phyloP scores from a whole-genome alignment of 495 filamentous ascomycete genomes.

The Physcia stellaris region DNA sequence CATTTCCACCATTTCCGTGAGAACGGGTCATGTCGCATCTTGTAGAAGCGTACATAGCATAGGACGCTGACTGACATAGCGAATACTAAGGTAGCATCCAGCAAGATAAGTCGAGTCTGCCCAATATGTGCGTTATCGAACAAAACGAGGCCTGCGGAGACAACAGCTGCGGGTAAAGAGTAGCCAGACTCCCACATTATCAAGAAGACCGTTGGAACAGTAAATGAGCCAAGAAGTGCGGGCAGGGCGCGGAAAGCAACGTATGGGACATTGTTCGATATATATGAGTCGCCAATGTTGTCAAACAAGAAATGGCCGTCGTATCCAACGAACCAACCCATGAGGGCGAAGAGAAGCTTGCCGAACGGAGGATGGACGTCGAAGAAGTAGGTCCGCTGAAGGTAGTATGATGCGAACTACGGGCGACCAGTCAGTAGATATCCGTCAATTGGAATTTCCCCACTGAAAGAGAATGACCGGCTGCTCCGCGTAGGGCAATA shows the following conservation, averaged over 20 bases:
- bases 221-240: constrained; percentile 78
- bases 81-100: constrained; percentile 87
- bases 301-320: constrained; percentile 97
- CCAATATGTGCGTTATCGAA: constrained; percentile 98
- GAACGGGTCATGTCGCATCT: constrained; percentile 80
- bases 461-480: too few species aligned
- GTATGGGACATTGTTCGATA: constrained; percentile 92
- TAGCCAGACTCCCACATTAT: constrained; percentile 99
- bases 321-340: constrained; percentile 92
- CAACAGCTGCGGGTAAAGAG: constrained; percentile 78
- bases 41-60: constrained; percentile 95
- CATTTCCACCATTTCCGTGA: constrained; percentile 99
- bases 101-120: constrained; percentile 86
- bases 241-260: constrained; percentile 91
- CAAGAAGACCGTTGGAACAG: constrained; percentile 84
- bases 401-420: constrained; percentile 92
- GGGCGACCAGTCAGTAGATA: too few species aligned
- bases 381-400: constrained; percentile 98
- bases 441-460: too few species aligned
- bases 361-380: constrained; percentile 98
- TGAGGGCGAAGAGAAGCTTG: constrained; percentile 57
- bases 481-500: neutral
- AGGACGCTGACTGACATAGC: constrained; percentile 91
- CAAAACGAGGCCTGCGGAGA: constrained; percentile 74
- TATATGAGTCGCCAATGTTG: constrained; percentile 98